phyloP scores from a whole-genome alignment of 2,329 filamentous ascomycete genomes.

The Penicillium hordei region DNA sequence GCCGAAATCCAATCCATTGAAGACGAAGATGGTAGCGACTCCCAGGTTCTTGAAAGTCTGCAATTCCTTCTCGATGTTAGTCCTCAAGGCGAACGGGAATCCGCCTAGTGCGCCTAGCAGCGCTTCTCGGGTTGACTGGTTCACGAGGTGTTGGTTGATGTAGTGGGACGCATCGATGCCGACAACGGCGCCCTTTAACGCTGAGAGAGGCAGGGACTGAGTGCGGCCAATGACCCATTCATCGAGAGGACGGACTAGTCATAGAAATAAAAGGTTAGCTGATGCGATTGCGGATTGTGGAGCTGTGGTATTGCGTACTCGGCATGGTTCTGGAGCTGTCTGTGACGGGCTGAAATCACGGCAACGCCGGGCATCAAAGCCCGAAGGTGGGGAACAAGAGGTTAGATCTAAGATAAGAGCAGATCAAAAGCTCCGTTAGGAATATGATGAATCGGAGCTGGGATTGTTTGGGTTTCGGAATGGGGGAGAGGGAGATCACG shows the following conservation, averaged over 20 bases:
- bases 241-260: slow-evolving; percentile 53
- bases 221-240: slow-evolving; percentile 57
- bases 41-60: slow-evolving; percentile 67
- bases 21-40: slow-evolving; percentile 83
- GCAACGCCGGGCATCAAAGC: slow-evolving; percentile 33
- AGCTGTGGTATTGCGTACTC: slow-evolving; percentile 26
- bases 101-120: slow-evolving; percentile 88
- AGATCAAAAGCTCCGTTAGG: slow-evolving; percentile 1
- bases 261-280: slow-evolving; percentile 8
- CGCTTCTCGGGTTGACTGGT: slow-evolving; percentile 72
- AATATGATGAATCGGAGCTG: slow-evolving; percentile 16
- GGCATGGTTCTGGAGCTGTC: slow-evolving; percentile 36
- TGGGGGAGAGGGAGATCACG: slow-evolving; percentile 16
- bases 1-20: slow-evolving; percentile 80
- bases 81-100: slow-evolving; percentile 73
- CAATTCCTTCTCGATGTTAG: slow-evolving; percentile 74
- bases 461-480: slow-evolving; percentile 7
- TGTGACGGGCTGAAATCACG: slow-evolving; percentile 25
- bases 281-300: slow-evolving; percentile 4
- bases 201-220: slow-evolving; percentile 62
- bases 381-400: slow-evolving; percentile 14
- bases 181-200: slow-evolving; percentile 72
- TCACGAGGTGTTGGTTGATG: slow-evolving; percentile 73
- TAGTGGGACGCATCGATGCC: slow-evolving; percentile 91
- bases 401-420: slow-evolving; percentile 2